A percentile compares a stretch with the other conserved stretches of the same genome.
Conservation (phyloP, 768 basidiomycete species). For the Leccinum aurantiacum region DNA sequence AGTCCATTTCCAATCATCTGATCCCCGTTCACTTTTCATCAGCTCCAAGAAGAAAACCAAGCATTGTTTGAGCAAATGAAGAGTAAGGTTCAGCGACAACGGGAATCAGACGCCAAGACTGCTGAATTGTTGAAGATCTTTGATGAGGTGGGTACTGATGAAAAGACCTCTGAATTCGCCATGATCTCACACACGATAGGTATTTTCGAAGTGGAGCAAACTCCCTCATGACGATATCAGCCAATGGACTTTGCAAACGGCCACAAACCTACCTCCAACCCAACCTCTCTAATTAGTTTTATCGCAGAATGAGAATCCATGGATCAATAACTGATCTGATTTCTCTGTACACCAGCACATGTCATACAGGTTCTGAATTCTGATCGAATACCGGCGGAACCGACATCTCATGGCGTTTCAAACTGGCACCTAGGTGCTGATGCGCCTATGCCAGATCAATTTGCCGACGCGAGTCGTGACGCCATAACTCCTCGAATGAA, state of each 20-base stretch:
- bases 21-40: neutral
- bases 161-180: neutral
- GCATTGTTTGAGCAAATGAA: slow-evolving; percentile 48
- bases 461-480: too few relatives aligned
- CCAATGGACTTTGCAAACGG: slow-evolving; percentile 41
- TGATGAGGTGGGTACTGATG: slow-evolving; percentile 45
- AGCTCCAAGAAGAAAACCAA: slow-evolving; percentile 63
- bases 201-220: slow-evolving; percentile 50
- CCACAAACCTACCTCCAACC: slow-evolving; percentile 38
- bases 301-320: neutral
- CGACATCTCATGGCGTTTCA: too few relatives aligned
- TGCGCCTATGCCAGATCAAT: too few relatives aligned
- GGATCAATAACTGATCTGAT: neutral
- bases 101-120: slow-evolving; percentile 46
- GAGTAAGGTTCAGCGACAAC: slow-evolving; percentile 45
- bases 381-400: too few relatives aligned
- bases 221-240: slow-evolving; percentile 67
- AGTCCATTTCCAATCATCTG: neutral
- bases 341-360: too few relatives aligned
- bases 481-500: too few relatives aligned
- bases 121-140: slow-evolving; percentile 51
- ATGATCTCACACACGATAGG: slow-evolving; percentile 34
- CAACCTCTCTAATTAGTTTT: slow-evolving; percentile 14
- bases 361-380: too few relatives aligned
- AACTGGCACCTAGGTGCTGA: too few relatives aligned